phyloP scores from a whole-genome alignment of 441 rosid genomes.

The Pelargonium myrrhifolium region DNA sequence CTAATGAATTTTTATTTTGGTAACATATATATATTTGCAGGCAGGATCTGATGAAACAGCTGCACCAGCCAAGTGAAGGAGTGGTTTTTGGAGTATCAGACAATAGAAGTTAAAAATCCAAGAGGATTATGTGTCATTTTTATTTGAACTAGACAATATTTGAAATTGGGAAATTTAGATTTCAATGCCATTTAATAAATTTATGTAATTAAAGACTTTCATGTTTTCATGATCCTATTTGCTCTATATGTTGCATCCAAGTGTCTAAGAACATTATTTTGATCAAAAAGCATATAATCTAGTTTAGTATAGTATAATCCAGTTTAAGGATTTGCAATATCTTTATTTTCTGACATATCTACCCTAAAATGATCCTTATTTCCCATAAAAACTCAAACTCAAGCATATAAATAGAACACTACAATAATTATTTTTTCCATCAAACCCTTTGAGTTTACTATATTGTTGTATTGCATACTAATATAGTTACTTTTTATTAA shows the following conservation, averaged over 20 bases:
- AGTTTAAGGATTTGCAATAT: background rate
- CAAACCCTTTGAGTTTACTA: too few relatives aligned
- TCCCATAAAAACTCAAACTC: background rate
- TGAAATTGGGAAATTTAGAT: background rate
- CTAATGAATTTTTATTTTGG: too few relatives aligned
- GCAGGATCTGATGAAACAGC: too few relatives aligned
- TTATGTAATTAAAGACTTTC: background rate
- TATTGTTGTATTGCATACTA: too few relatives aligned
- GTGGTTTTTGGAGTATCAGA: too few relatives aligned
- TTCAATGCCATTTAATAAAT: background rate
- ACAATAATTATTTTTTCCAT: too few relatives aligned
- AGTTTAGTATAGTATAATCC: background rate
- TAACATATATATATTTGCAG: too few relatives aligned
- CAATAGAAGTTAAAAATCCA: too few relatives aligned
- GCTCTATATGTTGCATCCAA: background rate
- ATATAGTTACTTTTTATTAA: too few relatives aligned
- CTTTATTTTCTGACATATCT: background rate
- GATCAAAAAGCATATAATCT: background rate
- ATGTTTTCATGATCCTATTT: background rate
- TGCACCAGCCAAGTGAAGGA: too few relatives aligned
- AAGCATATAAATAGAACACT: too few relatives aligned
- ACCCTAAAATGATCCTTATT: background rate
- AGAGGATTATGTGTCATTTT: too few relatives aligned
- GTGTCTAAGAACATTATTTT: slow-evolving; percentile 1
- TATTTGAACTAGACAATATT: background rate